Evolutionary conservation across 495 filamentous ascomycete genomes (phyloP).

Genomic region (Trichoderma virens): DNA sequence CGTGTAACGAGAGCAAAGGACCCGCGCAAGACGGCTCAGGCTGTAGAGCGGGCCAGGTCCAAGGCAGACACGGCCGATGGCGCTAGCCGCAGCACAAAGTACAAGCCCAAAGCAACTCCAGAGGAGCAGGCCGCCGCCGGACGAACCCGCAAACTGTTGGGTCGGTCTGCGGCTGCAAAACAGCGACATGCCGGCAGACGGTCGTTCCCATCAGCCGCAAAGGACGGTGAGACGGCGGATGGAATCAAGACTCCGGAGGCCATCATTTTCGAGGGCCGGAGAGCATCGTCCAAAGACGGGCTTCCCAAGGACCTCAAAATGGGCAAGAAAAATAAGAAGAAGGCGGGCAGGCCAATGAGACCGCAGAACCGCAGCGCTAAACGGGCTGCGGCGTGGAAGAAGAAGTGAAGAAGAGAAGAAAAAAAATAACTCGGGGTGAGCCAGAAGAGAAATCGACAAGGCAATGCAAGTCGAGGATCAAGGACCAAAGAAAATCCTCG

Average conservation of each 20-base stretch:
- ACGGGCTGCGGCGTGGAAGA: conserved; percentile 62
- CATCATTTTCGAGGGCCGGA: conserved; percentile 83
- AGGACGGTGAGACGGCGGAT: conserved; percentile 20
- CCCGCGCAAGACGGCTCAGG: conserved; percentile 57
- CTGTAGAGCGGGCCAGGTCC: conserved; percentile 25
- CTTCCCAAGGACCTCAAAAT: conserved; percentile 55
- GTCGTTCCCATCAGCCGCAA: conserved; percentile 1
- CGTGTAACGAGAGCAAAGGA: conserved; percentile 80
- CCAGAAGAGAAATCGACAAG: neutral
- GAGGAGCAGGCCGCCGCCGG: conserved; percentile 67
- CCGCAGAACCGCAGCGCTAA: conserved; percentile 27
- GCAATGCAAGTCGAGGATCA: too few relatives aligned
- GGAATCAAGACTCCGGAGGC: conserved; percentile 51
- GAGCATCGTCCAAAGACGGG: conserved; percentile 61
- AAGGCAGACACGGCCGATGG: conserved; percentile 8
- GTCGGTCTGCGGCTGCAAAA: conserved; percentile 65
- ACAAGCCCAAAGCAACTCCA: conserved; percentile 56
- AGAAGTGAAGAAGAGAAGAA: conserved; percentile 16
- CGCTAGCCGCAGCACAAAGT: conserved; percentile 31
- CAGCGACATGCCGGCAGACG: conserved; percentile 24
- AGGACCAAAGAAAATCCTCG: neutral
- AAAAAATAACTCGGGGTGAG: neutral
- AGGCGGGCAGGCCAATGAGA: conserved; percentile 32
- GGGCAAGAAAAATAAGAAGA: conserved; percentile 51
- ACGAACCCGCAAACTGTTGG: conserved; percentile 74